These are phyloP conservation scores for Dactylellina cionopaga DNA, from an alignment of 2,329 filamentous ascomycete species.

Conservation along the genomic window DNA sequence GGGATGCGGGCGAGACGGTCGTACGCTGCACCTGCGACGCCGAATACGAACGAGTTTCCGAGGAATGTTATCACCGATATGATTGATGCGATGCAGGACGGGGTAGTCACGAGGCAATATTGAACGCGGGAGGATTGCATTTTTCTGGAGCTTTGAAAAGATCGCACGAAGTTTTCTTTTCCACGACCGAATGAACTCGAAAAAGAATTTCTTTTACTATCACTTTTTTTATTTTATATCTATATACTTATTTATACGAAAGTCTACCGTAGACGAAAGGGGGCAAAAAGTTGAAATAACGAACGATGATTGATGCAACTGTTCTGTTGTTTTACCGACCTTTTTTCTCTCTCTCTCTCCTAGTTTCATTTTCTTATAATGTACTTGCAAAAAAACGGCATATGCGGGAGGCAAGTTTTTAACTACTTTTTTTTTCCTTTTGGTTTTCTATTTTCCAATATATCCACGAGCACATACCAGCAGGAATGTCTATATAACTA, in stretches of 20 bases:
- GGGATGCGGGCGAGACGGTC: constrained; percentile 17
- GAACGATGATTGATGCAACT: constrained; percentile 25
- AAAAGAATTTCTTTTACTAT: constrained; percentile 8
- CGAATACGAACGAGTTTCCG: constrained; percentile 37
- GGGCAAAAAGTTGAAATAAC: background rate
- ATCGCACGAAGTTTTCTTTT: background rate
- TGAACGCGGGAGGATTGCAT: too few species aligned
- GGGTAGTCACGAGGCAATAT: constrained; percentile 10
- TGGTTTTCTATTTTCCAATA: background rate
- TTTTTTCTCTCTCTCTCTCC: constrained; percentile 13
- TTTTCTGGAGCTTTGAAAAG: too few species aligned
- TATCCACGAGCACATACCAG: too few species aligned
- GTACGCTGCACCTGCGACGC: constrained; percentile 24
- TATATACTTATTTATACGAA: background rate
- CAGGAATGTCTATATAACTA: too few species aligned
- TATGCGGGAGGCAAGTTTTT: background rate
- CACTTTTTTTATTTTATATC: too few species aligned
- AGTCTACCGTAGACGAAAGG: background rate
- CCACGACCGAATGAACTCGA: background rate
- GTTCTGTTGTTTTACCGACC: constrained; percentile 1
- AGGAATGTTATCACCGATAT: constrained; percentile 30
- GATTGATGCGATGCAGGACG: constrained; percentile 34
- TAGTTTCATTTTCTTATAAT: constrained; percentile 1
- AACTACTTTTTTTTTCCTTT: background rate
- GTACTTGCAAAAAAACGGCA: too few species aligned